Evolutionary conservation across 2,329 filamentous ascomycete genomes (phyloP).

Genomic region (Trichoderma koningiopsis): DNA sequence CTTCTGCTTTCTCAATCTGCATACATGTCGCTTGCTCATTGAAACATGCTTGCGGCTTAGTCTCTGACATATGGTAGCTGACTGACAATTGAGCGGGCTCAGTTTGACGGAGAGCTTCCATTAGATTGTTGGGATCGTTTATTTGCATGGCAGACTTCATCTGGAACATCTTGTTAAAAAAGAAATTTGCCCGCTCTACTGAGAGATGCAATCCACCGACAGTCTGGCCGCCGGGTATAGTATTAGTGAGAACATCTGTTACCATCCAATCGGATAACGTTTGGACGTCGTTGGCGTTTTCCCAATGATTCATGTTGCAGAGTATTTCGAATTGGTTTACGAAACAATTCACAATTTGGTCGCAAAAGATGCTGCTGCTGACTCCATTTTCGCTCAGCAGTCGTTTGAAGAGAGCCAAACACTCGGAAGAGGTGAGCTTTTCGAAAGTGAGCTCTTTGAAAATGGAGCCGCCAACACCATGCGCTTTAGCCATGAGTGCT

Average conservation of each 20-base stretch:
- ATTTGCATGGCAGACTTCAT: neutral
- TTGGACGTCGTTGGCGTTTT: neutral
- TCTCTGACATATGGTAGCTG: neutral
- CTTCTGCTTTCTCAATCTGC: neutral
- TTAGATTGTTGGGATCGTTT: neutral
- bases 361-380: neutral
- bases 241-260: neutral
- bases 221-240: neutral
- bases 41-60: neutral
- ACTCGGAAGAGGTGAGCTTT: neutral
- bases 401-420: neutral
- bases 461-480: neutral
- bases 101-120: neutral
- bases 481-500: neutral
- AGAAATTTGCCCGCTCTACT: neutral
- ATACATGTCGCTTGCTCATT: neutral
- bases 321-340: slow-evolving; percentile 5
- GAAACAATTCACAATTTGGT: neutral
- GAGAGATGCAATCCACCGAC: neutral
- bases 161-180: neutral
- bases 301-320: neutral
- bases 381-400: neutral
- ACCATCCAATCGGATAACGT: slow-evolving; percentile 1
- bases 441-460: neutral
- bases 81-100: neutral